Evolutionary conservation across 2,329 filamentous ascomycete species (phyloP).

Genomic region (Tolypocladium tundrense): DNA sequence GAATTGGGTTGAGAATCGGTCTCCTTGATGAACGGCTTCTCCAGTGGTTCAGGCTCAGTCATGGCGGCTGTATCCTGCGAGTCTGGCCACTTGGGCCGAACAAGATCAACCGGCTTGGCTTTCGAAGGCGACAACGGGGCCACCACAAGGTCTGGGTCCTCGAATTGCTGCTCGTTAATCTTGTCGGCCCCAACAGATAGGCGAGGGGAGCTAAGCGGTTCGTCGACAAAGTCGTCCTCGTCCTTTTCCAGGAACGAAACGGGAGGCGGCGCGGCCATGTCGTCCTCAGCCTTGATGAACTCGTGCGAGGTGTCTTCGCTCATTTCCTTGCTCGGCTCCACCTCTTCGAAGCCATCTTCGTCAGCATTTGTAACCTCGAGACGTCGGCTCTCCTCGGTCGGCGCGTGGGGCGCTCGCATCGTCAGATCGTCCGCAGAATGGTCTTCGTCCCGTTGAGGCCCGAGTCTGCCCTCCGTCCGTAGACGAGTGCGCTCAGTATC

Average conservation of each 20-base stretch:
- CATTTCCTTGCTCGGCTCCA: constrained; percentile 58
- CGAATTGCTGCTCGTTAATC: constrained; percentile 38
- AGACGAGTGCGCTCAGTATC: constrained; percentile 75
- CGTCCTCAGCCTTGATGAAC: constrained; percentile 50
- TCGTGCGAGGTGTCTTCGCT: constrained; percentile 64
- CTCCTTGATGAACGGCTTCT: not conserved
- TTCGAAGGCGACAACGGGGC: constrained; percentile 46
- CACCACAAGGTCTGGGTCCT: constrained; percentile 47
- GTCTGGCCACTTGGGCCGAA: not conserved
- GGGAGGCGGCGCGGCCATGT: constrained; percentile 25
- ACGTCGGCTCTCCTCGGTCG: constrained; percentile 53
- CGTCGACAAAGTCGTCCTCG: constrained; percentile 68
- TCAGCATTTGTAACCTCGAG: constrained; percentile 72
- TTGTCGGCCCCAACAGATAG: constrained; percentile 52
- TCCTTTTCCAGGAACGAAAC: constrained; percentile 35
- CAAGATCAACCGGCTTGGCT: constrained; percentile 10
- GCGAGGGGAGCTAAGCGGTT: constrained; percentile 59
- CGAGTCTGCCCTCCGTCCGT: constrained; percentile 64
- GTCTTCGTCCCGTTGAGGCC: constrained; percentile 27
- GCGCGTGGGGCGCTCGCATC: constrained; percentile 42
- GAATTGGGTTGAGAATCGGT: not conserved
- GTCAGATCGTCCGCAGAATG: constrained; percentile 46
- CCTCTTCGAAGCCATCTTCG: constrained; percentile 91
- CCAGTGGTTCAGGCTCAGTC: not conserved
- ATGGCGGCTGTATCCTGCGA: not conserved